Evolutionary conservation across 768 basidiomycete species (phyloP).

Genomic region (Artomyces pyxidatus): DNA sequence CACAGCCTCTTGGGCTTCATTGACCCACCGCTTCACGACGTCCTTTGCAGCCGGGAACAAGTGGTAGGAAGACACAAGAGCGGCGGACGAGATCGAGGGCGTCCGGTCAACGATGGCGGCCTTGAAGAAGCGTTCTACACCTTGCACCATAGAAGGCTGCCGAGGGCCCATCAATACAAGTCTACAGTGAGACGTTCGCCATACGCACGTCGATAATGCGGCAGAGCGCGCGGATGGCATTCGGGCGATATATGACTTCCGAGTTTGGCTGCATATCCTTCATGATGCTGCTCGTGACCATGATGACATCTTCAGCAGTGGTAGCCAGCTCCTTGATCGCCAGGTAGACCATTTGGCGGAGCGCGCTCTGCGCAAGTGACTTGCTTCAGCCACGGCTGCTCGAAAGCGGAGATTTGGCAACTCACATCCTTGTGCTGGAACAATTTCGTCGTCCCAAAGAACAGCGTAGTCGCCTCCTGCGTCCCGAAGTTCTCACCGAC

Average conservation of each 20-base stretch:
- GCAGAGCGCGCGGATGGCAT: slow-evolving; percentile 93
- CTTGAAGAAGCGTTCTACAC: slow-evolving; percentile 98
- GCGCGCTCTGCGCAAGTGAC: slow-evolving; percentile 55
- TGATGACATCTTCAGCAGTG: slow-evolving; percentile 97
- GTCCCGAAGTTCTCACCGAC: slow-evolving; percentile 91
- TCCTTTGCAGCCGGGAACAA: slow-evolving; percentile 90
- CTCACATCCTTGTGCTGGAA: slow-evolving; percentile 99
- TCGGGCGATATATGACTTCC: slow-evolving; percentile 97
- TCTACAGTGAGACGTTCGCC: not conserved
- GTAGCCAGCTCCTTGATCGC: slow-evolving; percentile 96
- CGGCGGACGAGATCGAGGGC: slow-evolving; percentile 91
- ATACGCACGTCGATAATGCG: slow-evolving; percentile 91
- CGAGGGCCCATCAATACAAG: slow-evolving; percentile 4
- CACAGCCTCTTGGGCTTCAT: slow-evolving; percentile 95
- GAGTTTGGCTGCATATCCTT: slow-evolving; percentile 99
- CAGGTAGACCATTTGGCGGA: slow-evolving; percentile 96
- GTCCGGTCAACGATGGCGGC: slow-evolving; percentile 97
- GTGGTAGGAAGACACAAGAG: slow-evolving; percentile 95
- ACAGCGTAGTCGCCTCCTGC: slow-evolving; percentile 94
- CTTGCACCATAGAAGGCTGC: slow-evolving; percentile 99
- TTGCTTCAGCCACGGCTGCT: not conserved
- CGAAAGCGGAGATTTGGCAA: slow-evolving; percentile 8
- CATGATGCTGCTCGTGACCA: slow-evolving; percentile 99
- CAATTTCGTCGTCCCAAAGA: slow-evolving; percentile 98
- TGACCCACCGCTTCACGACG: slow-evolving; percentile 98